Percentiles rank a stretch among this genome's conserved stretches.
These are phyloP conservation scores for Tuber aestivum DNA, from an alignment of 495 filamentous ascomycete genomes.

Conservation along the genomic window DNA sequence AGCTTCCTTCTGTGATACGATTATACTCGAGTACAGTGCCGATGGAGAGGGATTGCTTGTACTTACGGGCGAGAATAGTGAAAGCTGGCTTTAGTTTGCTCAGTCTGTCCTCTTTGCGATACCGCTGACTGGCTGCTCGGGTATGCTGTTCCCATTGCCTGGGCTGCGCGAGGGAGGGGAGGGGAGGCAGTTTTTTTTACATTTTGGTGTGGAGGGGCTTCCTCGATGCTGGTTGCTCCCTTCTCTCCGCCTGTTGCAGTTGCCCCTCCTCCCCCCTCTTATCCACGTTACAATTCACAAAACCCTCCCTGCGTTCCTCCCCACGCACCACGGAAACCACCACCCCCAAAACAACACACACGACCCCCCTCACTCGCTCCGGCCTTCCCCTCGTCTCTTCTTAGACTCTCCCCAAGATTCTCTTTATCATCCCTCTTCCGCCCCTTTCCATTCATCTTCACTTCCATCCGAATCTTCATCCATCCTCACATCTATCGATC, in stretches of 20 bases:
- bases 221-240: slow-evolving; percentile 28
- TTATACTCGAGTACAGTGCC: too few relatives aligned
- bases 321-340: slow-evolving; percentile 18
- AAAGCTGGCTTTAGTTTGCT: background rate
- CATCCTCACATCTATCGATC: slow-evolving; percentile 10
- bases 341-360: slow-evolving; percentile 24
- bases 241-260: slow-evolving; percentile 13
- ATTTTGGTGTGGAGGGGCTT: slow-evolving; percentile 34
- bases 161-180: background rate
- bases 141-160: background rate
- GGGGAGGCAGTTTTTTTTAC: background rate
- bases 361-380: slow-evolving; percentile 5
- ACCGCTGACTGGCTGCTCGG: background rate
- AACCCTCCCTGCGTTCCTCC: background rate
- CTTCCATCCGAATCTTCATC: slow-evolving; percentile 23
- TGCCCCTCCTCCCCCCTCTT: slow-evolving; percentile 13
- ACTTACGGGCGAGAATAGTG: background rate
- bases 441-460: slow-evolving; percentile 19
- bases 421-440: slow-evolving; percentile 16
- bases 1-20: background rate
- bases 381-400: slow-evolving; percentile 6
- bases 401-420: slow-evolving; percentile 8
- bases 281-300: slow-evolving; percentile 19
- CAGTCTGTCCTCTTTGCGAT: background rate
- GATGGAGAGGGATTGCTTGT: too few relatives aligned